A percentile compares a stretch with the other conserved stretches of the same genome.
Evolutionary conservation across 805 yeast species (phyloP).

Genomic region (Priceomyces medius): DNA sequence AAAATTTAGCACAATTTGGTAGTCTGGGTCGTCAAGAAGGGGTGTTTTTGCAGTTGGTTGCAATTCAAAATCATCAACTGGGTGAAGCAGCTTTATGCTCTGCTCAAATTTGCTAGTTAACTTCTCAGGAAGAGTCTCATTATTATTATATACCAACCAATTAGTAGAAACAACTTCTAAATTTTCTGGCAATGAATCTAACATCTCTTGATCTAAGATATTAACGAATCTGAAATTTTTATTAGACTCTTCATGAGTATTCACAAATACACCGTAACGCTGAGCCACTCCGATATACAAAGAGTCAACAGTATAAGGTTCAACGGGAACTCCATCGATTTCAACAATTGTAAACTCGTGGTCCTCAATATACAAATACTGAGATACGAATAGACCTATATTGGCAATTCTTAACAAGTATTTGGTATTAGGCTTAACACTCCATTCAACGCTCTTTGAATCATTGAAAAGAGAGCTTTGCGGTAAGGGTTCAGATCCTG

Average conservation of each 20-base stretch:
- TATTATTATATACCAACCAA: slow-evolving; percentile 57
- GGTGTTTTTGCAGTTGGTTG: slow-evolving; percentile 34
- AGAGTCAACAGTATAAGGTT: slow-evolving; percentile 66
- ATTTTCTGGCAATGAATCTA: slow-evolving; percentile 69
- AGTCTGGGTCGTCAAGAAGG: slow-evolving; percentile 65
- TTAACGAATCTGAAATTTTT: slow-evolving; percentile 82
- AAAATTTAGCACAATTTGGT: slow-evolving; percentile 67
- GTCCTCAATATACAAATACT: slow-evolving; percentile 84
- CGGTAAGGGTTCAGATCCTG: slow-evolving; percentile 98
- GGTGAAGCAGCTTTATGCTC: slow-evolving; percentile 44
- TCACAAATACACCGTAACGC: slow-evolving; percentile 78
- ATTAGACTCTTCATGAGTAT: slow-evolving; percentile 61
- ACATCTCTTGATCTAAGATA: slow-evolving; percentile 76
- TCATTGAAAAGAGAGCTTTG: slow-evolving; percentile 77
- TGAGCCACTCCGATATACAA: slow-evolving; percentile 88
- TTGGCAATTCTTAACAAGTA: slow-evolving; percentile 79
- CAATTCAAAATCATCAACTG: slow-evolving; percentile 42
- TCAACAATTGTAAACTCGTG: slow-evolving; percentile 85
- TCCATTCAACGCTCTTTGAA: slow-evolving; percentile 72
- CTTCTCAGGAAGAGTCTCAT: slow-evolving; percentile 41
- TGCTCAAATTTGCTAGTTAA: slow-evolving; percentile 23
- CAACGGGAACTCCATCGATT: slow-evolving; percentile 86
- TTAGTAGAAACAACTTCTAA: slow-evolving; percentile 72
- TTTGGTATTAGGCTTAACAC: slow-evolving; percentile 80
- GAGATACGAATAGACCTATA: slow-evolving; percentile 89